These are phyloP conservation scores for Gardenia jasminoides DNA, from an alignment of 257 asterid genomes.

Conservation along the genomic window DNA sequence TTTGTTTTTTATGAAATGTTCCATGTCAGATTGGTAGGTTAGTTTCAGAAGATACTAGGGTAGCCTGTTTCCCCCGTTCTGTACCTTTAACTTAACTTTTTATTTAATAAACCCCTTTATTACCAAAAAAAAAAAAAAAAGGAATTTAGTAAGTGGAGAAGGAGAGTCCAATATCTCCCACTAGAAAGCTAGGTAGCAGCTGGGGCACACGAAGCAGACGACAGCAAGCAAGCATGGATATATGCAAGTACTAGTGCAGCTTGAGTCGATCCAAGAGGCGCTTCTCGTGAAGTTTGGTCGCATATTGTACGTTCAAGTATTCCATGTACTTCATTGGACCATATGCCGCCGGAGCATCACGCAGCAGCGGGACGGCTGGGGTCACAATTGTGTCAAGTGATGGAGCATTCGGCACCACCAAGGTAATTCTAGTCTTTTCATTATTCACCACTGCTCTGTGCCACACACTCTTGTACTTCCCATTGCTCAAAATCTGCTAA, in stretches of 20 bases:
- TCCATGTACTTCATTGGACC: constrained; percentile 10
- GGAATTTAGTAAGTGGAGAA: too few relatives aligned
- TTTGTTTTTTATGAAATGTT: too few relatives aligned
- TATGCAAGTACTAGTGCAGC: background rate
- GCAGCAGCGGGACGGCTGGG: constrained; percentile 1
- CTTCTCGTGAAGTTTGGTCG: constrained; percentile 1
- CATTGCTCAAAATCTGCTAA: constrained; percentile 36
- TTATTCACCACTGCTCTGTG: constrained; percentile 44
- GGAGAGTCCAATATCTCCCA: too few relatives aligned
- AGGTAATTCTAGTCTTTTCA: constrained; percentile 23
- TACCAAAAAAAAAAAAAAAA: too few relatives aligned
- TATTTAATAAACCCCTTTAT: too few relatives aligned
- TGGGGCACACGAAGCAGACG: too few relatives aligned
- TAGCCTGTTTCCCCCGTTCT: too few relatives aligned
- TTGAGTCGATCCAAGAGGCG: constrained; percentile 7
- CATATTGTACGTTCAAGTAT: background rate
- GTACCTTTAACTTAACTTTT: too few relatives aligned
- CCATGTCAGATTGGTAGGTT: too few relatives aligned
- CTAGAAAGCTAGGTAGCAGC: too few relatives aligned
- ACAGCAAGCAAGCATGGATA: too few relatives aligned
- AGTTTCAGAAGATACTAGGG: too few relatives aligned
- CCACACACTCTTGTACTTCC: constrained; percentile 40
- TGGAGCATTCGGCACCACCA: constrained; percentile 13
- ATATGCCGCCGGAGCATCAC: constrained; percentile 4
- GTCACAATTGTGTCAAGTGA: constrained; percentile 9